These are phyloP conservation scores for Coemansia sp. DNA, from an alignment of 192 early-diverging fungal species.

Conservation along the genomic window DNA sequence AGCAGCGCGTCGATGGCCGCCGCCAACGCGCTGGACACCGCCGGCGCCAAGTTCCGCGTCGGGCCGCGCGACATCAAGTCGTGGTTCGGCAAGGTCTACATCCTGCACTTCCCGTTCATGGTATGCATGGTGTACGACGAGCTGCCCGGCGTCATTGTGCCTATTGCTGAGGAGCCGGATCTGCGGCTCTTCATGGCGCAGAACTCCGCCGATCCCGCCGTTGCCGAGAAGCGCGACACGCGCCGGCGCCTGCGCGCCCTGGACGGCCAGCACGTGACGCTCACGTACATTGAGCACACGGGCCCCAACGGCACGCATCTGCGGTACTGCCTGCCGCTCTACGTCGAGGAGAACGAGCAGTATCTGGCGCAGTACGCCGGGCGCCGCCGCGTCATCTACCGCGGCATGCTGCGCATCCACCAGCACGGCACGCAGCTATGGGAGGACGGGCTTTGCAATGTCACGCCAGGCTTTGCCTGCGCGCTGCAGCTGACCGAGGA, in stretches of 20 bases:
- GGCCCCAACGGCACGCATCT: slow-evolving; percentile 25
- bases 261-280: slow-evolving; percentile 62
- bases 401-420: slow-evolving; percentile 50
- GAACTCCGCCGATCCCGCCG: slow-evolving; percentile 49
- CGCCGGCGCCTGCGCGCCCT: slow-evolving; percentile 61
- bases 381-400: slow-evolving; percentile 40
- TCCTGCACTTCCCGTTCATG: slow-evolving; percentile 69
- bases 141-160: slow-evolving; percentile 52
- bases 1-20: not conserved
- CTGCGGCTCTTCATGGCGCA: slow-evolving; percentile 59
- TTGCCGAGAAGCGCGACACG: slow-evolving; percentile 54
- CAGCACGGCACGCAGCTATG: slow-evolving; percentile 53
- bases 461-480: slow-evolving; percentile 63
- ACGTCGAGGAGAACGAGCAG: slow-evolving; percentile 36
- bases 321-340: slow-evolving; percentile 46
- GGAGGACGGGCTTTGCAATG: slow-evolving; percentile 46
- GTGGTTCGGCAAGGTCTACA: slow-evolving; percentile 65
- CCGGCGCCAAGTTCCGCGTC: slow-evolving; percentile 7
- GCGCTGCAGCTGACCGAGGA: slow-evolving; percentile 58
- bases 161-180: slow-evolving; percentile 58
- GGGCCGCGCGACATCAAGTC: slow-evolving; percentile 53
- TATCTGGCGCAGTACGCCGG: slow-evolving; percentile 50
- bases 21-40: not conserved
- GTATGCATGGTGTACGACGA: slow-evolving; percentile 71
- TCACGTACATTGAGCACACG: slow-evolving; percentile 52